These are phyloP conservation scores for Dendrobium officinale DNA, from an alignment of 106 monocot genomes.

Conservation along the genomic window DNA sequence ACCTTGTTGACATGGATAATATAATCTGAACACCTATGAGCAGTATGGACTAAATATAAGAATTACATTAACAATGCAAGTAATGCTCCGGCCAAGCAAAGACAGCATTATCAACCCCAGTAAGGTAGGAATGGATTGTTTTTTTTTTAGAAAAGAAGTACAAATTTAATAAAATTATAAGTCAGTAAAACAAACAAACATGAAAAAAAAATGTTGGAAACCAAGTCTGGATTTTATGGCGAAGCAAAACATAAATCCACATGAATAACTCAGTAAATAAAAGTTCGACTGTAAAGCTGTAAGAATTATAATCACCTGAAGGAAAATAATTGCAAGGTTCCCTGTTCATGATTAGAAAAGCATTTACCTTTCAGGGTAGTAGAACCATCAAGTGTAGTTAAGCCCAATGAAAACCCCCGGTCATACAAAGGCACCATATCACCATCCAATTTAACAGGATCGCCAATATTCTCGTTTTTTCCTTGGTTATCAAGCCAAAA, in stretches of 20 bases:
- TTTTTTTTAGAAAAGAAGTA: background rate
- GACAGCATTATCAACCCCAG: background rate
- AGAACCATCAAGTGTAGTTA: slow-evolving; percentile 51
- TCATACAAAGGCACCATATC: slow-evolving; percentile 77
- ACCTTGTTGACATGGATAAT: background rate
- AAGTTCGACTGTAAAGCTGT: background rate
- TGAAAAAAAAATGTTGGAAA: background rate
- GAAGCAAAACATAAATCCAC: background rate
- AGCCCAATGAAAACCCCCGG: slow-evolving; percentile 62
- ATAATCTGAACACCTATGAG: background rate
- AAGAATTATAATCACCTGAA: background rate
- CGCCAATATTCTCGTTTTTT: slow-evolving; percentile 34
- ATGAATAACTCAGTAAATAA: background rate
- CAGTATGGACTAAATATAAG: background rate
- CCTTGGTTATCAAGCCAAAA: slow-evolving; percentile 80
- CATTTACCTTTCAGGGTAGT: slow-evolving; percentile 48
- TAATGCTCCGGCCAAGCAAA: background rate
- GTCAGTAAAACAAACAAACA: background rate
- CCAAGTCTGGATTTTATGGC: background rate
- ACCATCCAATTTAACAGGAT: slow-evolving; percentile 19
- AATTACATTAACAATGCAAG: background rate
- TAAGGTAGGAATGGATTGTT: background rate
- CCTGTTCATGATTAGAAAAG: background rate
- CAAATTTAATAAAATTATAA: background rate
- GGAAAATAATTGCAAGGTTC: background rate